Evolutionary conservation across 129 eudicot species (phyloP).

Genomic region (Ambrosia trifida): DNA sequence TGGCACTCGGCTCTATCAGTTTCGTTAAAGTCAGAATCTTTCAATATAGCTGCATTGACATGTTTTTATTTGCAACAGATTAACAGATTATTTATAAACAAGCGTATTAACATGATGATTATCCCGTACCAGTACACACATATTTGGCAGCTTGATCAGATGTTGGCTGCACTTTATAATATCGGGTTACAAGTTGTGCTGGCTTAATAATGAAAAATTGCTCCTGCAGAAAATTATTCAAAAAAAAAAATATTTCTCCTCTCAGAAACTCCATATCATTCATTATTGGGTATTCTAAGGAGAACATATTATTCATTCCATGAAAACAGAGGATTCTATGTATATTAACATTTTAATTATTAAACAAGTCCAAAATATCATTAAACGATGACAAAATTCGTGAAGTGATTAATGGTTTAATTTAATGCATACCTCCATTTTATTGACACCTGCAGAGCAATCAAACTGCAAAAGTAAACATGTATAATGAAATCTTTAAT

Average conservation of each 20-base stretch:
- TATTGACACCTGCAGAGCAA: constrained; percentile 80
- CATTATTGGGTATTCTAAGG: constrained; percentile 1
- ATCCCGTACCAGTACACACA: constrained; percentile 60
- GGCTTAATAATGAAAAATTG: constrained; percentile 91
- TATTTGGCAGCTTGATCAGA: constrained; percentile 86
- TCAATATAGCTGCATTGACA: constrained; percentile 73
- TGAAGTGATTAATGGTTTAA: not conserved
- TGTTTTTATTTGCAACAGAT: constrained; percentile 15
- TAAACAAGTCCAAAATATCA: not conserved
- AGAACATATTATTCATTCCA: constrained; percentile 1
- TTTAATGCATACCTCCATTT: constrained; percentile 68
- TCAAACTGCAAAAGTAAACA: constrained; percentile 66
- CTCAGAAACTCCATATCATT: constrained; percentile 2
- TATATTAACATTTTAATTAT: not conserved
- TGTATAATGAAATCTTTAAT: not conserved
- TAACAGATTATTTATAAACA: not conserved
- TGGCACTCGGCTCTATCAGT: constrained; percentile 92
- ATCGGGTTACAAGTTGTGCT: constrained; percentile 44
- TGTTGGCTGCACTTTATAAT: constrained; percentile 67
- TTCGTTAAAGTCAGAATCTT: constrained; percentile 85
- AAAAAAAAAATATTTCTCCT: not conserved
- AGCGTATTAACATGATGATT: not conserved
- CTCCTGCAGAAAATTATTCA: constrained; percentile 48
- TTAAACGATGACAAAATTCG: not conserved
- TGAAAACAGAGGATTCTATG: not conserved